Evolutionary conservation across 345 rosid species (phyloP), one percentile per base, ranked within the genome.

Genomic region (Litchi chinensis): DNA sequence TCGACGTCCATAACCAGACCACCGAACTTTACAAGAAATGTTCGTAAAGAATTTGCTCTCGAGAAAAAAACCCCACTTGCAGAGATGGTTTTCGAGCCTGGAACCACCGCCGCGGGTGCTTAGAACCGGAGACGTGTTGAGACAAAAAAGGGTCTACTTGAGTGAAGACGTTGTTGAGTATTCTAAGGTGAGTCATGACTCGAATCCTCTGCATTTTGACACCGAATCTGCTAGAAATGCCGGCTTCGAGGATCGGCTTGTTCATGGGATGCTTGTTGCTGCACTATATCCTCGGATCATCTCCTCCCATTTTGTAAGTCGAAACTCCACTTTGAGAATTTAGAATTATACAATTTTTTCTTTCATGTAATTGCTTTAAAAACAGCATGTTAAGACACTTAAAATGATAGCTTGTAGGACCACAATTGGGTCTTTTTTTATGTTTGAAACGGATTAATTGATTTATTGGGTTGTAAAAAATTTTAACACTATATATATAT

Each of bases 251-350:
- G 94, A 86, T 80, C 78, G 82, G 28, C 82, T 91, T 80, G 98
- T 96, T 69, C 98, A 93, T 68, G 97, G 98, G 50, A 87, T 96
- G 97, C 95, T 96, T 71, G 93, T 92, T 16, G 98, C 97, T 72
- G 79, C 97, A 4, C 79, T 96, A 66, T 94, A 94, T 85, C 98
- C 97, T 46, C 87, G 86, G 63, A 93, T 91, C 15, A 93, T 94
- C 82, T 85, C 99, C 64, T 76, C 92, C 41, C 88, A 84, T 85
- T 93, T 90, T 59, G 99, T 93, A 85, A 93, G 95, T 80, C 74
- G 70, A 68, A 40, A 22, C 73, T 63, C 48, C 65, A 3, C 59
- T 57, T 24, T 28, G 65, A 72, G n/a, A 32, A 32, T 32, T 32
- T 32, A 32, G 37, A 32, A 3, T 32, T 32, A 32, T 57, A 60